phyloP scores from a whole-genome alignment of 2,329 filamentous ascomycete species.

The Pseudocercospora eumusae region DNA sequence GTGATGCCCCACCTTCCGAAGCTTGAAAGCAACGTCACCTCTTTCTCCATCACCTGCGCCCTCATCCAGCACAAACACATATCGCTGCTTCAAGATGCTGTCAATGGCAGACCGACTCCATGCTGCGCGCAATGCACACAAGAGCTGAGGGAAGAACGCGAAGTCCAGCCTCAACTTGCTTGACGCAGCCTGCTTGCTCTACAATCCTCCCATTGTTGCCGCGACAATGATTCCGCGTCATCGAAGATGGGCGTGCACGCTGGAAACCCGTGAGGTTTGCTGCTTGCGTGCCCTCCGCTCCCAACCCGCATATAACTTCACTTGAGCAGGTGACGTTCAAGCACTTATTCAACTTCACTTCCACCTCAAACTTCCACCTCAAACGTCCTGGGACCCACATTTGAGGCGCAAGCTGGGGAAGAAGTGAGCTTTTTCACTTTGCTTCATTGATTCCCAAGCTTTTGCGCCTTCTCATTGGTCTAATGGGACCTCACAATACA shows the following conservation, averaged over 20 bases:
- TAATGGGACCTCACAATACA: conserved; percentile 1
- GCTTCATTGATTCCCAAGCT: background rate
- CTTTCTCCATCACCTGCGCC: background rate
- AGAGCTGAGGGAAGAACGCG: background rate
- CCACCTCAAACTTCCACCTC: conserved; percentile 1
- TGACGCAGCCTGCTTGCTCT: background rate
- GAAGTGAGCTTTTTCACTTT: conserved; percentile 1
- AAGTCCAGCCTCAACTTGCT: no score
- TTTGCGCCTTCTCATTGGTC: background rate
- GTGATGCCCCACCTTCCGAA: background rate
- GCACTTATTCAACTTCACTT: background rate
- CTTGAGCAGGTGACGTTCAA: background rate
- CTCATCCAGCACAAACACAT: background rate
- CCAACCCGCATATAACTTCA: background rate
- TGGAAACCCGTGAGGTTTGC: background rate
- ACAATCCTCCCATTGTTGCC: background rate
- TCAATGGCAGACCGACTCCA: background rate
- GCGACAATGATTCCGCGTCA: background rate
- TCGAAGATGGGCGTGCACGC: background rate
- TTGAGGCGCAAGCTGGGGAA: conserved; percentile 4
- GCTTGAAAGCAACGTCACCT: background rate
- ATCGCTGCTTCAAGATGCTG: background rate
- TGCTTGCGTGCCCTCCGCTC: background rate
- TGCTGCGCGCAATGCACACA: background rate
- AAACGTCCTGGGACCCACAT: background rate